phyloP scores from a whole-genome alignment of 345 rosid species.

The Iberis pinnata region DNA sequence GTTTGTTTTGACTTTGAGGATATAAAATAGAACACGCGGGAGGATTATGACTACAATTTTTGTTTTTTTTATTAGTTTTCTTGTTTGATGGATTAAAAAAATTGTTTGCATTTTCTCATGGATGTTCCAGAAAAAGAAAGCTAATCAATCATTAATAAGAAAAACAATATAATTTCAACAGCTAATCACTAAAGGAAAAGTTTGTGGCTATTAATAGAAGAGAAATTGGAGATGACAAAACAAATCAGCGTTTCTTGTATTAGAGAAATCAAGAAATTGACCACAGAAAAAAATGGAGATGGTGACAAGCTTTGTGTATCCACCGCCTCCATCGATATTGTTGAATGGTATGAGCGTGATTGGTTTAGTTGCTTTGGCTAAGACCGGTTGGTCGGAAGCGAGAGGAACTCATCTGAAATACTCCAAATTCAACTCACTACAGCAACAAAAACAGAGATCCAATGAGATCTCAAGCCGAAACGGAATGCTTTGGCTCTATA shows the following conservation, averaged over 20 bases:
- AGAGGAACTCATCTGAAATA: slow-evolving; percentile 46
- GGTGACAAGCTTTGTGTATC: slow-evolving; percentile 24
- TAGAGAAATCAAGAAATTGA: too few relatives aligned
- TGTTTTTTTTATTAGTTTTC: too few relatives aligned
- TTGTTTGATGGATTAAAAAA: background rate
- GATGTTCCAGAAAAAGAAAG: too few relatives aligned
- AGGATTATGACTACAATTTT: background rate
- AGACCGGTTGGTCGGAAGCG: slow-evolving; percentile 37
- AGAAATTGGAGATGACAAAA: background rate
- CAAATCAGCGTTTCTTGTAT: too few relatives aligned
- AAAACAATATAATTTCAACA: too few relatives aligned
- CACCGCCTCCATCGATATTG: slow-evolving; percentile 36
- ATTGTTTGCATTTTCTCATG: background rate
- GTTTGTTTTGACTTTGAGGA: background rate
- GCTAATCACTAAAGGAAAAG: background rate
- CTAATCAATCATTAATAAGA: too few relatives aligned
- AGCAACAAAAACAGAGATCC: background rate
- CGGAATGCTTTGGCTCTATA: slow-evolving; percentile 53
- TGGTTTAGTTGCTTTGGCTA: slow-evolving; percentile 27
- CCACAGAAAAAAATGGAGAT: slow-evolving; percentile 11
- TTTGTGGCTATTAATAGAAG: slow-evolving; percentile 13
- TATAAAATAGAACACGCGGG: background rate
- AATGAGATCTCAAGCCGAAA: slow-evolving; percentile 38
- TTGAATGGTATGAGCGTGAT: slow-evolving; percentile 34
- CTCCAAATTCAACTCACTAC: slow-evolving; percentile 44